Percentiles rank a stretch among this genome's conserved stretches.
Conservation (phyloP, 495 filamentous ascomycete species). For the Pseudoneurospora amorphoporcata region DNA sequence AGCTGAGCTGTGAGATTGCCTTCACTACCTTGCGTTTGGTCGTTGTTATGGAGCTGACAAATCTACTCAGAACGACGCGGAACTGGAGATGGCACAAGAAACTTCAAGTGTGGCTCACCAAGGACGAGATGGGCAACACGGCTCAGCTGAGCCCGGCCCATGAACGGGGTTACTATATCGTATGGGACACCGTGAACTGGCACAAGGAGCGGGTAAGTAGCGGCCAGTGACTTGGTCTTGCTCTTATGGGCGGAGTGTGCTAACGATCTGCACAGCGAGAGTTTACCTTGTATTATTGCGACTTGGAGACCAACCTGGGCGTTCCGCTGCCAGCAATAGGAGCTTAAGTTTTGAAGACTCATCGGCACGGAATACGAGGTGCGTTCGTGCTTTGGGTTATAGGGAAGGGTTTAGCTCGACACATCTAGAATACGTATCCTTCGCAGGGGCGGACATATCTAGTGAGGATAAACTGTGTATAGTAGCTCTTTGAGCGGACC, state of each 20-base stretch:
- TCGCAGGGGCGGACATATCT: neutral
- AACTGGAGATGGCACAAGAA: constrained; percentile 94
- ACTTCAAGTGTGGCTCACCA: constrained; percentile 80
- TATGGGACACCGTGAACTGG: constrained; percentile 82
- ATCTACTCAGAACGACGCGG: constrained; percentile 38
- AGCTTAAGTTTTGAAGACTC: neutral
- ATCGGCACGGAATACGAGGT: neutral
- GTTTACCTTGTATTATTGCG: constrained; percentile 68
- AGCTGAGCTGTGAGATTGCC: constrained; percentile 52
- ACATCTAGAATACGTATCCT: neutral
- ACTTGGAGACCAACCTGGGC: constrained; percentile 47
- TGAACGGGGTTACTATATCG: constrained; percentile 79
- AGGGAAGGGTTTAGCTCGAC: neutral
- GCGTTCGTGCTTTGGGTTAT: neutral
- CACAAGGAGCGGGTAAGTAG: constrained; percentile 65
- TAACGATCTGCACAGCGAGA: constrained; percentile 46
- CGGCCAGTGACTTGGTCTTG: neutral
- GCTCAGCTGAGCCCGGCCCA: constrained; percentile 53
- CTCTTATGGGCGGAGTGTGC: neutral
- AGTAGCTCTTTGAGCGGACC: neutral
- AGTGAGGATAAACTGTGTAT: neutral
- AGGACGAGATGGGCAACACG: constrained; percentile 66
- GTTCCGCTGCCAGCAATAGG: constrained; percentile 1
- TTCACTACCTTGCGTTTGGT: neutral
- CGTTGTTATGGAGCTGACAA: constrained; percentile 5